A percentile compares a stretch with the other conserved stretches of the same genome.
phyloP scores from a whole-genome alignment of 805 yeast species.

The Candida xyloterini region DNA sequence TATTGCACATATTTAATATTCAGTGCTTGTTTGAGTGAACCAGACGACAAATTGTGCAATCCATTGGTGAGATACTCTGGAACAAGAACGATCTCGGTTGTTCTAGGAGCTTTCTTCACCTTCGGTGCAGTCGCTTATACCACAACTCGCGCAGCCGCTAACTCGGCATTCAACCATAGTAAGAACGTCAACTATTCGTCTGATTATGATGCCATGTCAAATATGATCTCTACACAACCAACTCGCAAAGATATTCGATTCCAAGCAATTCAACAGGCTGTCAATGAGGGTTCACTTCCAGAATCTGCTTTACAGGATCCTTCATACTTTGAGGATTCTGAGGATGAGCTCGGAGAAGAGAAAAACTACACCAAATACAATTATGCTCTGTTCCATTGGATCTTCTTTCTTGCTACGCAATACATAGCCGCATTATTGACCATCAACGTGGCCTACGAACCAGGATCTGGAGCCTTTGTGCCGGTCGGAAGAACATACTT shows the following conservation, averaged over 20 bases:
- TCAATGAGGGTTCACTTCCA: slow-evolving; percentile 93
- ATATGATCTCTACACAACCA: slow-evolving; percentile 48
- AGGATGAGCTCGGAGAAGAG: slow-evolving; percentile 55
- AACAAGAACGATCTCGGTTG: slow-evolving; percentile 82
- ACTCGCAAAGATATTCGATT: slow-evolving; percentile 68
- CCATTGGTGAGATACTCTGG: slow-evolving; percentile 88
- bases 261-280: slow-evolving; percentile 89
- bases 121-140: slow-evolving; percentile 95
- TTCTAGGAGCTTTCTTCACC: slow-evolving; percentile 90
- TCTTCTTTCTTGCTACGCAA: slow-evolving; percentile 93
- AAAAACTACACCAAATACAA: slow-evolving; percentile 68
- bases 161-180: slow-evolving; percentile 55
- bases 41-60: slow-evolving; percentile 89
- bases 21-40: slow-evolving; percentile 94
- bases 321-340: slow-evolving; percentile 50
- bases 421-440: slow-evolving; percentile 93
- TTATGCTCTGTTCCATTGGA: slow-evolving; percentile 82
- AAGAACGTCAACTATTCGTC: slow-evolving; percentile 18
- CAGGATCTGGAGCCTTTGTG: slow-evolving; percentile 81
- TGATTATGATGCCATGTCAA: slow-evolving; percentile 41
- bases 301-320: slow-evolving; percentile 83
- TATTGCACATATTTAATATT: slow-evolving; percentile 89
- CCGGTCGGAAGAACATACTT: slow-evolving; percentile 98
- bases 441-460: slow-evolving; percentile 82
- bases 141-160: slow-evolving; percentile 93